A percentile compares a stretch with the other conserved stretches of the same genome.
Evolutionary conservation across 768 basidiomycete species (phyloP).

Genomic region (Boletus insuetus): DNA sequence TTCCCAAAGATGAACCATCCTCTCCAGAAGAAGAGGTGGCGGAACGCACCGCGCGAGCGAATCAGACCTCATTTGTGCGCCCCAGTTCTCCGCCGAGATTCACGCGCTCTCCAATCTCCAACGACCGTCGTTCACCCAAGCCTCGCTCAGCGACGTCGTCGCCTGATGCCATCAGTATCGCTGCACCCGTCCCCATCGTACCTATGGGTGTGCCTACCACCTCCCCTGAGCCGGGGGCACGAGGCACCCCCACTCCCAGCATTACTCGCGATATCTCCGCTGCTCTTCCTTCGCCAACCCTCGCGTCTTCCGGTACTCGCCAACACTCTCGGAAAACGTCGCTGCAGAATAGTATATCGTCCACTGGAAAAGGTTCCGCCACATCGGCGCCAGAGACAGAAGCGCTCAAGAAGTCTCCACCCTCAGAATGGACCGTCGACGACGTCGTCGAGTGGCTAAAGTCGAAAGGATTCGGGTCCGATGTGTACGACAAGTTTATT

Average conservation of each 20-base stretch:
- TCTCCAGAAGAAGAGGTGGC: slow-evolving; percentile 9
- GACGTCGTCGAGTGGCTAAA: slow-evolving; percentile 90
- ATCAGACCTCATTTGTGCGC: slow-evolving; percentile 13
- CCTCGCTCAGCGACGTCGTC: slow-evolving; percentile 28
- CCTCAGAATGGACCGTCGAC: slow-evolving; percentile 79
- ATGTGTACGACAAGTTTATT: slow-evolving; percentile 80
- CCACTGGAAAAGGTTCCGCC: slow-evolving; percentile 24
- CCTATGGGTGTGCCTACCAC: slow-evolving; percentile 14
- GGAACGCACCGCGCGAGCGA: slow-evolving; percentile 15
- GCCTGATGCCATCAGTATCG: slow-evolving; percentile 22
- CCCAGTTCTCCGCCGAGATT: slow-evolving; percentile 16
- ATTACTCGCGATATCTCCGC: slow-evolving; percentile 27
- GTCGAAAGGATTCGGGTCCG: slow-evolving; percentile 78
- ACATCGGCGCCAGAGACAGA: slow-evolving; percentile 18
- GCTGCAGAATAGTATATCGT: slow-evolving; percentile 43
- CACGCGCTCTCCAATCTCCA: slow-evolving; percentile 19
- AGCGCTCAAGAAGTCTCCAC: slow-evolving; percentile 32
- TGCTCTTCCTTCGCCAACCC: slow-evolving; percentile 30
- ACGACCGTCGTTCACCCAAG: slow-evolving; percentile 20
- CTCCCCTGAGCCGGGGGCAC: slow-evolving; percentile 22
- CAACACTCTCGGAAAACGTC: slow-evolving; percentile 33
- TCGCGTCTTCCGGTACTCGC: slow-evolving; percentile 22
- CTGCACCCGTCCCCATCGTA: slow-evolving; percentile 23
- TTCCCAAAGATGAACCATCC: slow-evolving; percentile 18
- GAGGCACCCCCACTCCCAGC: slow-evolving; percentile 25